Base-by-base conservation (phyloP, 495 filamentous ascomycete species). In the Recurvomyces mirabilis region DNA sequence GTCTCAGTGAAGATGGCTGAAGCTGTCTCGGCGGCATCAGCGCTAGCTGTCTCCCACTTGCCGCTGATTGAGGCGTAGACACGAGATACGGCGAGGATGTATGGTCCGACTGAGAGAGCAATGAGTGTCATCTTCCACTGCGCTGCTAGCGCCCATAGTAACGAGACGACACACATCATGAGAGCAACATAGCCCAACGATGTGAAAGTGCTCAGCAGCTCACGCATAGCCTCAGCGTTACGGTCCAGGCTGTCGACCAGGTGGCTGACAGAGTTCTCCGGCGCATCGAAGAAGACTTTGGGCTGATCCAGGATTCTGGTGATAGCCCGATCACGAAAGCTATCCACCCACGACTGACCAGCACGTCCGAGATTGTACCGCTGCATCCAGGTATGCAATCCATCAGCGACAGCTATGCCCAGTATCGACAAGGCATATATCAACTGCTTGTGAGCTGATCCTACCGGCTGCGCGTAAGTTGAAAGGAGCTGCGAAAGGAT, bases 71-170 rank as follows among this genome's bases (percentile, higher is more conserved):
- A 52, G 11, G 79, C 67, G 48, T 83, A 84, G 0, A 68, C 68
- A 44, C 74, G 70, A 0, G 79, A 81, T 3, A 82, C 65, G 0
- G 52, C 68, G 33, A 86, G 77, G 21, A 91, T 72, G 9, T 83
- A 62, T 1, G 89, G 87, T 0, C 73, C 66, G 49, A 72, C 76
- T 0, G 73, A 66, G 11, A 95, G 65, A 2, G 79, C 78, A 41
- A 94, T 78, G 4, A 93, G 64, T 0, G 87, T 89, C 20, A 95
- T 62, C 56, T 81, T 80, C 87, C 87, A 95, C 46, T 76, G 79
- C 29, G 81, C 70, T 0, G 70, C 51, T 37, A 94, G 53, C 35
- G 83, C 79, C 87, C 86, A 95, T 4, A 73, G 51, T 5, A 93
- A 46, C 0, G 86, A 73, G 14, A 81, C 73, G 1, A 65, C 26